Evolutionary conservation across 2,329 filamentous ascomycete species (phyloP).

Genomic region (Laburnicola sp.): DNA sequence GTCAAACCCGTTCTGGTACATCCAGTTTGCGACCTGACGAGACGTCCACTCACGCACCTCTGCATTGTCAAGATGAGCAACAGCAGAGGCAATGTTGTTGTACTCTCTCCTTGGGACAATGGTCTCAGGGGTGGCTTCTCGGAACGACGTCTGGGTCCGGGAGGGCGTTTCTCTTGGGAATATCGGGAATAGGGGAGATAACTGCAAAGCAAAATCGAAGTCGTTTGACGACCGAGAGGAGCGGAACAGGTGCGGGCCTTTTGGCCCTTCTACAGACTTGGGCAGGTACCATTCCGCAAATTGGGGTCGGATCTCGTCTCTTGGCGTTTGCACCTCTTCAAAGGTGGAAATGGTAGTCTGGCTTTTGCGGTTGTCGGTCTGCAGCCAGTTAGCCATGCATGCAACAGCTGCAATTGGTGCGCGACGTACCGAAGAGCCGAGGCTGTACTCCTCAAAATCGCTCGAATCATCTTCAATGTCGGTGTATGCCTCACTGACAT

Average conservation of each 20-base stretch:
- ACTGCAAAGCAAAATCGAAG: conserved; percentile 60
- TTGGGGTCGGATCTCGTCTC: conserved; percentile 59
- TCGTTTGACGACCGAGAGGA: conserved; percentile 64
- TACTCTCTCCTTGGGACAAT: conserved; percentile 45
- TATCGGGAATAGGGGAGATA: conserved; percentile 65
- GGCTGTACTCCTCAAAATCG: conserved; percentile 57
- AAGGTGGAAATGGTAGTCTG: conserved; percentile 86
- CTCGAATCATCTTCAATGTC: conserved; percentile 66
- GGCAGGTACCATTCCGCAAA: conserved; percentile 63
- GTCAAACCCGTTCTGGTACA: conserved; percentile 83
- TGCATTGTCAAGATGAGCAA: conserved; percentile 62
- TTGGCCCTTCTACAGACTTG: conserved; percentile 75
- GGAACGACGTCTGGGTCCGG: conserved; percentile 47
- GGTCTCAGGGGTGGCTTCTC: conserved; percentile 42
- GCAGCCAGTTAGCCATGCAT: conserved; percentile 28
- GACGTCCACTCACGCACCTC: conserved; percentile 70
- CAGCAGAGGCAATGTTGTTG: conserved; percentile 57
- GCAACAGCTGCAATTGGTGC: conserved; percentile 4
- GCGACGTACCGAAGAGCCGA: conserved; percentile 64
- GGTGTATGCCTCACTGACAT: conserved; percentile 77
- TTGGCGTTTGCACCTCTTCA: conserved; percentile 79
- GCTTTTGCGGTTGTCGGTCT: conserved; percentile 67
- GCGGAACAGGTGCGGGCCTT: conserved; percentile 84
- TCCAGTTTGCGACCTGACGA: conserved; percentile 79
- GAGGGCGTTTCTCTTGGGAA: conserved; percentile 62